phyloP scores from a whole-genome alignment of 805 yeast genomes.

The Metschnikowia arizonensis region DNA sequence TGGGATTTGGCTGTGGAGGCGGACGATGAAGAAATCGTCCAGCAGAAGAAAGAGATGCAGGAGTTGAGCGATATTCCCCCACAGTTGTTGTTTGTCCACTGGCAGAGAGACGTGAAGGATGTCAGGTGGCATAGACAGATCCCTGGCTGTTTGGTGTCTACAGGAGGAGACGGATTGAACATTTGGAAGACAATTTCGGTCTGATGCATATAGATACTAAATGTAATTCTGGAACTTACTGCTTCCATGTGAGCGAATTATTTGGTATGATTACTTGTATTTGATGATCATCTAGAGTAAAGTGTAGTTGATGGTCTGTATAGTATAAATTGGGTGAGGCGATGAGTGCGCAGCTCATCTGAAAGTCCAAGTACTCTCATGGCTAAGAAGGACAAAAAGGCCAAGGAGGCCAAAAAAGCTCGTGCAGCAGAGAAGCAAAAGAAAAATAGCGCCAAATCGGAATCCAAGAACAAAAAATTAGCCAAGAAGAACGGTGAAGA shows the following conservation, averaged over 20 bases:
- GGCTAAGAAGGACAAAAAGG: constrained; percentile 86
- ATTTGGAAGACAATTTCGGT: constrained; percentile 97
- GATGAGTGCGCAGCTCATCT: constrained; percentile 1
- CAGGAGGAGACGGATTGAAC: constrained; percentile 93
- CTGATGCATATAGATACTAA: constrained; percentile 26
- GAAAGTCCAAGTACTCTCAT: constrained; percentile 31
- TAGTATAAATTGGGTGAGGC: neutral
- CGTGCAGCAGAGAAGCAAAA: constrained; percentile 77
- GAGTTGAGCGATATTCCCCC: constrained; percentile 92
- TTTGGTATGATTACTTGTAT: no score
- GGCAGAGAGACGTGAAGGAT: constrained; percentile 97
- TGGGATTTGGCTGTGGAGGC: constrained; percentile 99
- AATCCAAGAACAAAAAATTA: constrained; percentile 65
- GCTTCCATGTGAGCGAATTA: no score
- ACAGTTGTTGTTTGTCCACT: constrained; percentile 91
- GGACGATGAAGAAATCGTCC: constrained; percentile 89
- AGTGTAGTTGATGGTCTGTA: neutral
- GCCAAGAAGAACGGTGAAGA: constrained; percentile 74
- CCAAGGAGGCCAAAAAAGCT: constrained; percentile 88
- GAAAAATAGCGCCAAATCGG: constrained; percentile 73
- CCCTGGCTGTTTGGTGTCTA: constrained; percentile 91
- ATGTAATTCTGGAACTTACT: neutral
- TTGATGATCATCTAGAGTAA: neutral
- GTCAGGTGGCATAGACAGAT: constrained; percentile 97
- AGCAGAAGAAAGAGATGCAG: constrained; percentile 70